Evolutionary conservation across 257 asterid species (phyloP), one percentile per base, ranked within the genome.

Genomic region (Verbascum thapsus): DNA sequence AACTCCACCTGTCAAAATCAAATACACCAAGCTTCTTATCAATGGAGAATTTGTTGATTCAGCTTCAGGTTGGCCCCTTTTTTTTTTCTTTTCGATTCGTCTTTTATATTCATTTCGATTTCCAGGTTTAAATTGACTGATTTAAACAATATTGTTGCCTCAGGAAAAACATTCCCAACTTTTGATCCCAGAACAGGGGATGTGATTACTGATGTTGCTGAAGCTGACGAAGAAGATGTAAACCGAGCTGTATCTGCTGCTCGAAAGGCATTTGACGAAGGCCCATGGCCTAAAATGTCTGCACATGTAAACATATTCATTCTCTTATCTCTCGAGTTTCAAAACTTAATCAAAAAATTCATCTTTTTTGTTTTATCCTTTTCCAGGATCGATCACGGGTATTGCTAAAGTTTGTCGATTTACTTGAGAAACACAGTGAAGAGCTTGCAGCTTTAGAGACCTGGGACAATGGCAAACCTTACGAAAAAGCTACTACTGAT

Each of bases 221-320:
- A 86, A 83, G 91, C 88, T 17, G 91, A 86, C 73, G 78, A 72
- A 18, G 91, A 83, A 62, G 95, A 86, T 73, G 11, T 81, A 45
- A 62, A 83, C 39, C 73, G 85, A 64, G 95, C 95, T 8, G 95
- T 86, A 10, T 75, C 78, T 61, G 83, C 87, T 51, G 95, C 95
- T 30, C 88, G 91, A 10, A 80, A 79, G 73, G 95, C 95, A 5
- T 86, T 86, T 72, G 91, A 83, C 32, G 85, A 81, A 61, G 91
- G 95, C 44, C 87, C 95, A 0, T 86, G 95, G 95, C 95, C 91
- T 39, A 86, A 53, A 64, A 72, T 86, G 88, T 72, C 87, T 48
- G 95, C 95, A 50, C 83, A 83, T 79, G 95, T 86, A 81, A 73
- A 22, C 5, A 43, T 5, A 26, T 26, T 26, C 32, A 1, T 2